Evolutionary conservation across 495 filamentous ascomycete species (phyloP), one percentile per base, ranked within the genome.

Genomic region (Lindgomyces ingoldianus): DNA sequence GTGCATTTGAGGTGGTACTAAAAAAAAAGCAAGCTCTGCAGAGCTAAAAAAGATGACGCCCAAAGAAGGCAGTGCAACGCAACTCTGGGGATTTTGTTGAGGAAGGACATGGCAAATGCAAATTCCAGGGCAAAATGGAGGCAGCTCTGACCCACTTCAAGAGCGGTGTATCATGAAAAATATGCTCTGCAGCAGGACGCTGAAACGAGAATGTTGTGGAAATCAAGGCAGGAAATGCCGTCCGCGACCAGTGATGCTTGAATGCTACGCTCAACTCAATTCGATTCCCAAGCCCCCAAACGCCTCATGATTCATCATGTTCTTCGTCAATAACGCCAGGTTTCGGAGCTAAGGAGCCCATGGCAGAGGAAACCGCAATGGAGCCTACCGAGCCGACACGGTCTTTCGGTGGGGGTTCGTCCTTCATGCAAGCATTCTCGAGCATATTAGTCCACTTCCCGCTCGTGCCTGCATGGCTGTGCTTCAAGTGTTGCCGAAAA

Each of bases 381-480:
- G 67, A 66, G 39, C 62, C 27, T 11, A 66, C 39, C 2, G 68
- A 71, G 30, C 53, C 46, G 21, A 68, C 49, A 1, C 73, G 62
- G 44, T 72, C 72, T 57, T 71, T 72, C 4, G 66, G 75, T 1
- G 80, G 81, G 26, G 84, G 79, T 75, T 98, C 93, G 65, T 96
- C 92, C 76, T 92, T 89, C 93, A 97, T 96, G 75, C 94, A 98
- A 29, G 93, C 91, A 71, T 90, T 95, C 73, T 98, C 94, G 44
- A 98, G 77, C 80, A 96, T 93, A 75, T 98, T 98, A 19, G 94
- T 98, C 94, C 95, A 98, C 74, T 98, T 98, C 22, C 94, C 94
- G 76, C 92, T 96, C 1, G 91, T 93, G 12, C 94, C 95, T 6
- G 89, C 91, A 76, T 98, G 94, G 73, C 93, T 97, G 70, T 98